Evolutionary conservation across 148 eudicot species (phyloP).

Genomic region (Salicornia ramosissima): DNA sequence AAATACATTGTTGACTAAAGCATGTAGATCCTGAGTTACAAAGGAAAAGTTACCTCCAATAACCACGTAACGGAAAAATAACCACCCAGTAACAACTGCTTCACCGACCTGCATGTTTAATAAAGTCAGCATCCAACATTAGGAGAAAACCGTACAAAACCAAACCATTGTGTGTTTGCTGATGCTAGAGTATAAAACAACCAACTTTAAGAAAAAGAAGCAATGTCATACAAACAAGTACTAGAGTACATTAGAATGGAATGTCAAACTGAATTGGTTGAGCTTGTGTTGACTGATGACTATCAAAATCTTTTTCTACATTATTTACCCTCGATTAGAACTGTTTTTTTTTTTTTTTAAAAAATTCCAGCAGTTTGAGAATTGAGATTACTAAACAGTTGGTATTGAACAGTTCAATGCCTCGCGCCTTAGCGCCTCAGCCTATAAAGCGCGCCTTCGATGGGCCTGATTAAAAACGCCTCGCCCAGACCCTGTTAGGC

Average conservation of each 20-base stretch:
- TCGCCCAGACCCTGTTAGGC: too few species aligned
- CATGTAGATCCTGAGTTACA: background rate
- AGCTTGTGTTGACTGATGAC: background rate
- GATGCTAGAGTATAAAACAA: background rate
- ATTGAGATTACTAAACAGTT: too few species aligned
- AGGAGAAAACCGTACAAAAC: conserved; percentile 8
- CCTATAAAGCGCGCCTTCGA: too few species aligned
- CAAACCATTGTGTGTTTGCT: background rate
- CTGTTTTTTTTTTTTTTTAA: background rate
- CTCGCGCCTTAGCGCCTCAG: too few species aligned
- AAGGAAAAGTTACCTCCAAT: conserved; percentile 75
- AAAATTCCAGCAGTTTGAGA: too few species aligned
- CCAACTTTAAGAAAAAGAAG: background rate
- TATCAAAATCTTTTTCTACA: background rate
- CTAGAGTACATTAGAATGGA: background rate
- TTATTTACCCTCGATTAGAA: background rate
- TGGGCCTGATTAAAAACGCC: too few species aligned
- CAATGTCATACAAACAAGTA: background rate
- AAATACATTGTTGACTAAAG: background rate
- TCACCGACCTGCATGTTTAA: conserved; percentile 65
- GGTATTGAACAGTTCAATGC: too few species aligned
- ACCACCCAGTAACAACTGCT: conserved; percentile 97
- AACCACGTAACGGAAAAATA: conserved; percentile 92
- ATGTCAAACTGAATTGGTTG: background rate
- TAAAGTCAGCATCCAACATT: background rate